Conservation (phyloP, 768 basidiomycete genomes). For the Xerocomellus intermedius region DNA sequence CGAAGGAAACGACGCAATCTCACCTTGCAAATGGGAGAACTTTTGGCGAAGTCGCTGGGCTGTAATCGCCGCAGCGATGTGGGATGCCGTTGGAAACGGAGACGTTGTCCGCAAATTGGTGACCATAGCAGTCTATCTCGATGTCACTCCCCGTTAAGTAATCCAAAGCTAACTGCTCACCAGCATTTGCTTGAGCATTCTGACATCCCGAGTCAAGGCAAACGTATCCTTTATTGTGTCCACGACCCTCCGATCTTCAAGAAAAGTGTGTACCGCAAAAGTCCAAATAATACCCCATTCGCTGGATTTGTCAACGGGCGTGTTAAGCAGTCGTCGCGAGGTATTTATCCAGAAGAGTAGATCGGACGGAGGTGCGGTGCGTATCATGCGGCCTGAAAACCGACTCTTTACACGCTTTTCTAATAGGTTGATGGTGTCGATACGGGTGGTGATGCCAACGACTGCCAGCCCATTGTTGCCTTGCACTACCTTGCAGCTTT, state of each 20-base stretch:
- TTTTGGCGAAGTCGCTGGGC: conserved; percentile 57
- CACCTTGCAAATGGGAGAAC: conserved; percentile 56
- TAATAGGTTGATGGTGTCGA: conserved; percentile 84
- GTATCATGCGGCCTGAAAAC: conserved; percentile 89
- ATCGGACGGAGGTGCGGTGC: conserved; percentile 61
- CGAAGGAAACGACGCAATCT: conserved; percentile 17
- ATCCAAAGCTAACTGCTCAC: conserved; percentile 40
- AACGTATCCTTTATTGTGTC: conserved; percentile 57
- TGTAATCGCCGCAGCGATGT: conserved; percentile 42
- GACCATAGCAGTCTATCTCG: conserved; percentile 42
- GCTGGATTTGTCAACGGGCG: conserved; percentile 21
- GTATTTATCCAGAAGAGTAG: conserved; percentile 50
- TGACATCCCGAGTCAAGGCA: conserved; percentile 57
- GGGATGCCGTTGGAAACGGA: conserved; percentile 52
- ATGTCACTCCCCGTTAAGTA: conserved; percentile 7
- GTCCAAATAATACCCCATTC: conserved; percentile 68
- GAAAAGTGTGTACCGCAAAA: conserved; percentile 52
- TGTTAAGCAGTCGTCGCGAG: conserved; percentile 45
- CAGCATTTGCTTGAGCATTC: conserved; percentile 56
- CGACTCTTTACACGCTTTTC: conserved; percentile 98
- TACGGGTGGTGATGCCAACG: conserved; percentile 80
- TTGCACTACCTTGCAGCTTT: conserved; percentile 67
- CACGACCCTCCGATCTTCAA: conserved; percentile 46
- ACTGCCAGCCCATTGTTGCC: conserved; percentile 74
- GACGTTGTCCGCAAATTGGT: conserved; percentile 46